Evolutionary conservation across 2,329 filamentous ascomycete genomes (phyloP), one percentile per base, ranked within the genome.

Genomic region (Dothistroma septosporum): DNA sequence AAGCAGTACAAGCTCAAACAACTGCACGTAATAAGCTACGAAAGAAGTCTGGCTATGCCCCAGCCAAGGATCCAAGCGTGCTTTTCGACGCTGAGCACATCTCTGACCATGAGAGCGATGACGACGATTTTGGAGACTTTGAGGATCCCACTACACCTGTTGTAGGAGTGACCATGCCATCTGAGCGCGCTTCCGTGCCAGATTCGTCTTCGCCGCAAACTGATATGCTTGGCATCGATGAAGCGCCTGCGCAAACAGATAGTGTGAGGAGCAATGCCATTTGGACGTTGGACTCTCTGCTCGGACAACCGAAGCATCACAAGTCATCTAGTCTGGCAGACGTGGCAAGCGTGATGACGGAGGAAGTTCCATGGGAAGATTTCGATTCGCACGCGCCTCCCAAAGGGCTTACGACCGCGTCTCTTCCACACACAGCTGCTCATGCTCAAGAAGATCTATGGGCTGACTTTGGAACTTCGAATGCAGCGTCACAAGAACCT

Each of bases 381-480:
- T 60, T 60, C 28, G 53, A 60, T 46, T 1, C 53, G 28, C 28
- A 35, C 1, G 24, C n/a, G 4, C n/a, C 48, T 2, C 5, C 31
- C n/a, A 31, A 7, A 50, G 14, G 2, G 14, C 22, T 10, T 10
- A 14, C 50, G 4, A 8, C 57, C 7, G 21, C 37, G 7, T 21
- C 22, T 16, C 4, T 50, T 22, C 33, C 28, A 12, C 22, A 6
- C 10, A 19, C 28, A 16, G 11, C 21, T 11, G 35, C 46, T 14
- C 28, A 28, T 28, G 22, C 47, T 21, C 66, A 69, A 4, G 68
- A 72, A 44, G 76, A 78, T 37, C 66, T 68, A 7, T 81, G 79
- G 79, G 79, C 79, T 55, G 77, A 79, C 53, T 81, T 81, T 46
- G 71, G 75, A 44, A 60, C 63, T 10, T 55, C 66, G 11, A 64